phyloP scores from a whole-genome alignment of 2,329 filamentous ascomycete species.

The Aureobasidium melanogenum region DNA sequence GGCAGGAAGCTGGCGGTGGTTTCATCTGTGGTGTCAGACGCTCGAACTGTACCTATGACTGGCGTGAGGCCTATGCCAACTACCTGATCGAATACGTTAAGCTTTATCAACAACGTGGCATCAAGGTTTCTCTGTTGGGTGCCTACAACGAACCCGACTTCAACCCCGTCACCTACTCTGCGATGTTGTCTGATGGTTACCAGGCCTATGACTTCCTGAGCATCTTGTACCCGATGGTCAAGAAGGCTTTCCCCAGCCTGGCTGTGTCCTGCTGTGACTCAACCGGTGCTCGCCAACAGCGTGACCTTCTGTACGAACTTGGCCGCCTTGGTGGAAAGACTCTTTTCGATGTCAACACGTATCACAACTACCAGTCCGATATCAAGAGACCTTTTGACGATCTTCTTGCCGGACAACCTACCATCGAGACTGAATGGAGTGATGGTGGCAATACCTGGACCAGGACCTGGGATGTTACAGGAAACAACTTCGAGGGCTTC shows the following conservation, averaged over 20 bases:
- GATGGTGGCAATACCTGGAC: constrained; percentile 14
- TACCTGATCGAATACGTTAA: constrained; percentile 41
- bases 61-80: constrained; percentile 42
- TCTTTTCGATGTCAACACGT: constrained; percentile 18
- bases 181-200: constrained; percentile 19
- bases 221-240: constrained; percentile 18
- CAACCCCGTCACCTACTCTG: constrained; percentile 18
- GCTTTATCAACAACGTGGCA: constrained; percentile 36
- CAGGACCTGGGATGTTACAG: constrained; percentile 16
- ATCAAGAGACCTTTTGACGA: constrained; percentile 16
- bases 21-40: constrained; percentile 18
- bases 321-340: constrained; percentile 12
- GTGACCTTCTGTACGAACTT: constrained; percentile 17
- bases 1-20: constrained; percentile 16
- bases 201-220: constrained; percentile 19
- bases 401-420: constrained; percentile 15
- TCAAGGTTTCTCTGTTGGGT: constrained; percentile 28
- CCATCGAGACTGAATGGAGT: constrained; percentile 18
- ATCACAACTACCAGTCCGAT: constrained; percentile 20
- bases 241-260: constrained; percentile 17
- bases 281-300: constrained; percentile 18
- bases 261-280: constrained; percentile 18
- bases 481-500: constrained; percentile 17
- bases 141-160: constrained; percentile 19
- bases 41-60: constrained; percentile 22